Evolutionary conservation across 2,329 filamentous ascomycete species (phyloP), one percentile per base, ranked within the genome.

Genomic region (Nigrospora oryzae): DNA sequence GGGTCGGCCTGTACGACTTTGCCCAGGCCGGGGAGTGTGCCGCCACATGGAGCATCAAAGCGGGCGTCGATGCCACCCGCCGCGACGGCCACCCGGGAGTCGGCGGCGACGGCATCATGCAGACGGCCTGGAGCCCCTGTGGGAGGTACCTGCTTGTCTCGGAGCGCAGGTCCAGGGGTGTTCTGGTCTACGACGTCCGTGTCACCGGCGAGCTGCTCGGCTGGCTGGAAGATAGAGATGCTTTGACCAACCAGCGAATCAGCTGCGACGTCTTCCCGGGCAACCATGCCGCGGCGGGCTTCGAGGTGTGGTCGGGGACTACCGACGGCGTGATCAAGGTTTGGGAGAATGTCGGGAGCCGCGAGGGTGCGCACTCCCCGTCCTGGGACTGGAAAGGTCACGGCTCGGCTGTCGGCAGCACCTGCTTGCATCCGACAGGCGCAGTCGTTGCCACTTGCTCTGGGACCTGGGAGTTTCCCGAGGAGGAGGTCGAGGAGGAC

Each of bases 291-390:
- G 46, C 49, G 0, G 63, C 64, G 2, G 70, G 71, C 2, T 80
- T 79, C 49, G 81, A 84, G 57, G 68, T 83, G 38, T 84, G 80
- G 80, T 75, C 75, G 6, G 81, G 80, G 2, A 70, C 73, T 1
- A 65, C 69, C 37, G 64, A 71, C 48, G 79, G 81, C 2, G 55
- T 61, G 3, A 73, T 81, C n/a, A 66, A 67, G 38, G 71, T 82
- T 7, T 84, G 77, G 74, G 75, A 83, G 37, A 67, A 67, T 11
- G 71, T 81, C 0, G 78, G 79, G 23, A 62, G 57, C 35, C 51
- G 49, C 3, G 68, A 65, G 38, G 77, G 76, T 14, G 61, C 65
- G 7, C 56, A 67, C 17, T 55, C 63, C 23, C 66, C 69, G 4
- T 60, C 66, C 0, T 79, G 75, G 74, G 55, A 57, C n/a, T 80